Percentiles rank a stretch among this genome's conserved stretches.
Evolutionary conservation across 2,329 filamentous ascomycete genomes (phyloP).

Genomic region (Huntiella abstrusa): DNA sequence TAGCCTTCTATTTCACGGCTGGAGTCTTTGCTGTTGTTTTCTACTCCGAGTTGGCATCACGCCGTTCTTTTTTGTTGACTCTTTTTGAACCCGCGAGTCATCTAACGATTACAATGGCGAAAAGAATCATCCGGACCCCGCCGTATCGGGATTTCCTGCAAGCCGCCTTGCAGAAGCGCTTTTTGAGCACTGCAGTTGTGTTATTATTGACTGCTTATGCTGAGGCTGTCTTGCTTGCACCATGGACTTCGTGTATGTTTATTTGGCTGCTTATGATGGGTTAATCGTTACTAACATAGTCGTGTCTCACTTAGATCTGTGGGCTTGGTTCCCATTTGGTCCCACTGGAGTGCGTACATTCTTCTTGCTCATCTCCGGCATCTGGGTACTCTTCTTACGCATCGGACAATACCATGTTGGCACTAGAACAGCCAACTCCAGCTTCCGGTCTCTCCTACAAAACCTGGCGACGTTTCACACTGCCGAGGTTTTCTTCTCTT

Average conservation of each 20-base stretch:
- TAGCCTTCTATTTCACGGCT: too few species aligned
- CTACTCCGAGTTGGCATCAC: not conserved
- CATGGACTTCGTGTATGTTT: constrained; percentile 48
- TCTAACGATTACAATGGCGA: constrained; percentile 3
- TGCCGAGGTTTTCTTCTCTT: constrained; percentile 55
- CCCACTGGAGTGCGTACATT: constrained; percentile 53
- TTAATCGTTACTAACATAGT: not conserved
- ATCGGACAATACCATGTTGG: constrained; percentile 69
- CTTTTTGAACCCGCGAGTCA: not conserved
- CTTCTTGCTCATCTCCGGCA: constrained; percentile 55
- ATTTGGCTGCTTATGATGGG: not conserved
- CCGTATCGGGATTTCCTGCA: constrained; percentile 81
- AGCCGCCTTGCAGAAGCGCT: constrained; percentile 70
- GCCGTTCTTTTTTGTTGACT: not conserved
- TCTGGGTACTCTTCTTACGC: constrained; percentile 67
- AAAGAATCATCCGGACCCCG: constrained; percentile 25
- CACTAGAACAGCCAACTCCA: constrained; percentile 49
- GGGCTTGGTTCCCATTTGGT: constrained; percentile 74
- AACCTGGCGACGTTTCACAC: constrained; percentile 40
- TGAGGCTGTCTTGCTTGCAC: constrained; percentile 50
- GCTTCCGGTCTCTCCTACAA: constrained; percentile 42
- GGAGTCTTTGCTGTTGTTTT: too few species aligned
- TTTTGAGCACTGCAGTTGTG: constrained; percentile 56
- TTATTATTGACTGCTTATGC: constrained; percentile 54
- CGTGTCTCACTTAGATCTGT: constrained; percentile 41